Evolutionary conservation across 1,139 yeast species (phyloP).

Genomic region (Saccharomyces pastorianus): DNA sequence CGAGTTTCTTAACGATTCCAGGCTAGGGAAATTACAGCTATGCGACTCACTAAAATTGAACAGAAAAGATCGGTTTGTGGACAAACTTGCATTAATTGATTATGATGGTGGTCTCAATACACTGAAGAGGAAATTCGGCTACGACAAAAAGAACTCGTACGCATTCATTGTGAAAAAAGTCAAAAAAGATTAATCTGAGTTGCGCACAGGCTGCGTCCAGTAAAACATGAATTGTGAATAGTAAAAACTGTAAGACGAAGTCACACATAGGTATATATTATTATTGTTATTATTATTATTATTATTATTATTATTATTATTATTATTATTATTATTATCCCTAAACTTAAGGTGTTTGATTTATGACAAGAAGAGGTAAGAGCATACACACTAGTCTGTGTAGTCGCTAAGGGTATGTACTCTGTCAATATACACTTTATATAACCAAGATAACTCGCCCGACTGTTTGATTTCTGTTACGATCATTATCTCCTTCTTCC

Average conservation of each 20-base stretch:
- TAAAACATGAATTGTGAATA: not conserved
- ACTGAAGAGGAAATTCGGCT: not conserved
- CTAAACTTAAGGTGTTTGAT: not conserved
- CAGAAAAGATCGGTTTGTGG: constrained; percentile 16
- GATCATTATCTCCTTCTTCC: not conserved
- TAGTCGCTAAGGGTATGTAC: not conserved
- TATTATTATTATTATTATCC: not conserved
- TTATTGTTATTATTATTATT: not conserved
- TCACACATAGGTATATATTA: not conserved
- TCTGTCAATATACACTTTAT: not conserved
- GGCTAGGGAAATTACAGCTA: constrained; percentile 15
- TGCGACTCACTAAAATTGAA: constrained; percentile 16
- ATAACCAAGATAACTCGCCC: not conserved
- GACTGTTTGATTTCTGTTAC: not conserved
- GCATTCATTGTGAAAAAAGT: not conserved
- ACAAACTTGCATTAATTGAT: constrained; percentile 16
- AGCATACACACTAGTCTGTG: not conserved
- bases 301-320: not conserved
- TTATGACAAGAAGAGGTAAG: not conserved
- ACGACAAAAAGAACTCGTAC: not conserved
- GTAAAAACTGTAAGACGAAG: not conserved
- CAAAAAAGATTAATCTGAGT: not conserved
- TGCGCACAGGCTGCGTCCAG: not conserved
- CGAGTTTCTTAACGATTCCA: constrained; percentile 13
- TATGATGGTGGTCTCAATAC: not conserved